Conservation (phyloP, 129 eudicot species). For the Rutidosis leptorrhynchoides region DNA sequence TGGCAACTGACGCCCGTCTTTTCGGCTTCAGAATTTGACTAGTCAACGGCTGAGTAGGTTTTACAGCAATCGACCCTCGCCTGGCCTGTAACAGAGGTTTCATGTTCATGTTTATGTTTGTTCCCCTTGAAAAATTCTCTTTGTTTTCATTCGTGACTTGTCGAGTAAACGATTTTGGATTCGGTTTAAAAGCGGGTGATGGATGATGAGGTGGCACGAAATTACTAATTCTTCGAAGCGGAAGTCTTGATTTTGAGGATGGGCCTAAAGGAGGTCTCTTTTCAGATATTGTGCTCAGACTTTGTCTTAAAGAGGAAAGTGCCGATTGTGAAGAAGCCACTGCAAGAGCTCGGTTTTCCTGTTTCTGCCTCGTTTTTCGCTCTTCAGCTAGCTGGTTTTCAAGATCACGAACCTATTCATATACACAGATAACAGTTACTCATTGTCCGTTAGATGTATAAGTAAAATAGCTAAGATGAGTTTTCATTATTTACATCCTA, state of each 20-base stretch:
- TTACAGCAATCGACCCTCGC: slow-evolving; percentile 56
- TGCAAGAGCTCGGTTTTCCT: slow-evolving; percentile 73
- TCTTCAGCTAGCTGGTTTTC: slow-evolving; percentile 86
- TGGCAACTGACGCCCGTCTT: slow-evolving; percentile 75
- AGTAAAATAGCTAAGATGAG: not conserved
- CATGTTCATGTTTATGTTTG: too few species aligned
- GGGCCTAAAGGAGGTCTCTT: slow-evolving; percentile 77
- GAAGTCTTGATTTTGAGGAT: slow-evolving; percentile 62
- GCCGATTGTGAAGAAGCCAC: slow-evolving; percentile 59
- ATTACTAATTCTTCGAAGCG: slow-evolving; percentile 69
- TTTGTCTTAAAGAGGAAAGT: slow-evolving; percentile 45
- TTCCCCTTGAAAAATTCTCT: slow-evolving; percentile 46
- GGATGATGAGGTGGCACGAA: slow-evolving; percentile 54
- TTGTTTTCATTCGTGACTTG: slow-evolving; percentile 42
- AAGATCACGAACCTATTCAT: slow-evolving; percentile 60
- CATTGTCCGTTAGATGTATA: too few species aligned
- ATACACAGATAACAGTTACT: too few species aligned
- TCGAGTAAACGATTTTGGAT: slow-evolving; percentile 28
- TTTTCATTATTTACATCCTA: not conserved
- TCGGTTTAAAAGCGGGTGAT: slow-evolving; percentile 42
- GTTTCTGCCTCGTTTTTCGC: slow-evolving; percentile 75
- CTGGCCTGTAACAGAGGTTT: slow-evolving; percentile 41
- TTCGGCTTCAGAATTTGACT: slow-evolving; percentile 48
- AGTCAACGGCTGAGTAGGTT: slow-evolving; percentile 20
- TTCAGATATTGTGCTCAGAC: slow-evolving; percentile 48